Evolutionary conservation across 2,329 filamentous ascomycete species (phyloP), one percentile per base, ranked within the genome.

Genomic region (Venturia effusa): DNA sequence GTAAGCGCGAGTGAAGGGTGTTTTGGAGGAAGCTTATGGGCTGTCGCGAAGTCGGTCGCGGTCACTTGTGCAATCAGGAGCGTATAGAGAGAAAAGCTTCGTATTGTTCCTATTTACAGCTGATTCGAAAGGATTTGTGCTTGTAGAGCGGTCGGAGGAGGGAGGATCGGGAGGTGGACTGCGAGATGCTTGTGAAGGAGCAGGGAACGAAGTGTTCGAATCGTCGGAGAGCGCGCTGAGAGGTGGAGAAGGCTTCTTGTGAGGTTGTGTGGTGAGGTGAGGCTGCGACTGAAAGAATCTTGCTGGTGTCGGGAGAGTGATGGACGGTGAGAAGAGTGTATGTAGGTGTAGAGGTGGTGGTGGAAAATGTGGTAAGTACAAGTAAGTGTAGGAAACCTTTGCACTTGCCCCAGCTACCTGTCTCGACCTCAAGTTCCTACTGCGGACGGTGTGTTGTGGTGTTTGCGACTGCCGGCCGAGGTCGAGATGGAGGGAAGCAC

Each of bases 81-180:
- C 45, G 45, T 51, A 13, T 51, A 15, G 45, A 57, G 45, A 57
- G 51, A 57, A 57, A 34, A 32, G 51, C 30, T 57, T 57, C 51
- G 51, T 57, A 41, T 62, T 62, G 39, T 45, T 62, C 61, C 61
- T 62, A 62, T 24, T 37, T 62, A 62, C 61, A 62, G 61, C 61
- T 62, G 61, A 62, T 45, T 62, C 61, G 61, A 62, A 24, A 54
- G 24, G 61, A 62, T 51, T 45, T 62, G 43, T 39, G 61, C 32
- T 39, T 40, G 61, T 54, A 41, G 51, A 62, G 61, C 61, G 45
- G 43, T 62, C 59, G 59, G 34, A 60, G 59, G 59, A 60, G 59
- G 57, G 22, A 61, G 32, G 57, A 60, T 37, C 37, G 59, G 37
- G n/a, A 43, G 61, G 22, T 27, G 34, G 32, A 24, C 34, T 60